These are phyloP conservation scores for Hortaea sp. DNA, from an alignment of 2,329 filamentous ascomycete species.

Conservation along the genomic window DNA sequence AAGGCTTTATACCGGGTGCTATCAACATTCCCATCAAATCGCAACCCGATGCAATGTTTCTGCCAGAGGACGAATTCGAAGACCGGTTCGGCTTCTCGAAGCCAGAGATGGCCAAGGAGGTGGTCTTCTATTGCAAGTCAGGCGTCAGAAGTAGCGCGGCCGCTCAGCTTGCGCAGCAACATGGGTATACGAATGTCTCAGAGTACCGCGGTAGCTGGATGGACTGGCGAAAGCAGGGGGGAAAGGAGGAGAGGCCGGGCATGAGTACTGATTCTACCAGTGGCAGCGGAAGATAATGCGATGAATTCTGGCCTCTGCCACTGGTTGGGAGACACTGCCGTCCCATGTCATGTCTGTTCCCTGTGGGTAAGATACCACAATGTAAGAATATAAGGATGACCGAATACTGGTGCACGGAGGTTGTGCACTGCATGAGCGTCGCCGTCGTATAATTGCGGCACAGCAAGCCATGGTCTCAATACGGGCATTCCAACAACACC, in stretches of 20 bases:
- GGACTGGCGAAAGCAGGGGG: constrained; percentile 71
- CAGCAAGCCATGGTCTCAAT: no score
- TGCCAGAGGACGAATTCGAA: constrained; percentile 68
- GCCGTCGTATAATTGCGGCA: no score
- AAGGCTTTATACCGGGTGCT: constrained; percentile 66
- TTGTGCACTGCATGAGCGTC: no score
- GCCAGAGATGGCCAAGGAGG: constrained; percentile 42
- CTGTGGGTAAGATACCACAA: no score
- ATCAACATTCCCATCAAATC: constrained; percentile 73
- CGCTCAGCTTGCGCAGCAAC: constrained; percentile 63
- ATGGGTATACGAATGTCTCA: constrained; percentile 61
- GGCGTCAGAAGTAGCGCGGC: constrained; percentile 74
- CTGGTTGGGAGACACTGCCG: no score
- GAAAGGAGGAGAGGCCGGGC: constrained; percentile 32
- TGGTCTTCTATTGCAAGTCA: constrained; percentile 90
- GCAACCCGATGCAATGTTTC: constrained; percentile 68
- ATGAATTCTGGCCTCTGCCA: no score
- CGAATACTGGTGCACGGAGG: no score
- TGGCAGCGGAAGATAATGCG: neutral
- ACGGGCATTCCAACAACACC: no score
- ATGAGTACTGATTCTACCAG: neutral
- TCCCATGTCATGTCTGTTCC: no score
- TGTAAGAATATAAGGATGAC: no score
- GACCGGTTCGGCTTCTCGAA: constrained; percentile 70
- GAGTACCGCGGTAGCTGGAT: constrained; percentile 70